Conservation (phyloP, 2,329 filamentous ascomycete genomes). For the Curvularia verruculosa region DNA sequence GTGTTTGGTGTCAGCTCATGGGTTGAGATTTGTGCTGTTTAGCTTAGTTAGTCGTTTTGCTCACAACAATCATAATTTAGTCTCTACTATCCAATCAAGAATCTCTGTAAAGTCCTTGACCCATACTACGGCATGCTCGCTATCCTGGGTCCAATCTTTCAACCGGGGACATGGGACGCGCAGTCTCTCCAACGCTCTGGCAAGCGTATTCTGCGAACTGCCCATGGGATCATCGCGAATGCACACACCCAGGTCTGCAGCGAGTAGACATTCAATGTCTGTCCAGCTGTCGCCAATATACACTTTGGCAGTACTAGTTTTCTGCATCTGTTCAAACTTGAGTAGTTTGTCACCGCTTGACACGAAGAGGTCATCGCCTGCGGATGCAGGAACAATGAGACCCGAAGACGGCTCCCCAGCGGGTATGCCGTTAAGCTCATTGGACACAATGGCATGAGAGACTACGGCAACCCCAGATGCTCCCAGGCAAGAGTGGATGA, state of each 20-base stretch:
- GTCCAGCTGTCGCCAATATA: constrained; percentile 58
- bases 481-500: constrained; percentile 46
- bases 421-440: constrained; percentile 31
- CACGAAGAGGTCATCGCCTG: constrained; percentile 29
- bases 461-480: constrained; percentile 8
- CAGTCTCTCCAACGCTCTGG: constrained; percentile 42
- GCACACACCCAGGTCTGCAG: constrained; percentile 56
- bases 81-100: constrained; percentile 11
- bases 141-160: constrained; percentile 15
- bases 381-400: constrained; percentile 14
- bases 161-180: constrained; percentile 34
- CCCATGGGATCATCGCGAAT: constrained; percentile 49
- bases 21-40: background rate
- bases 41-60: background rate
- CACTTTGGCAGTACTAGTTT: constrained; percentile 30
- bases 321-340: constrained; percentile 27
- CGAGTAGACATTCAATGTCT: constrained; percentile 54
- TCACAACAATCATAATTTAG: background rate
- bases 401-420: constrained; percentile 24
- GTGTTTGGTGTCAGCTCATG: constrained; percentile 9
- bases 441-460: constrained; percentile 21
- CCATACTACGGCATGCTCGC: constrained; percentile 34
- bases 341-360: constrained; percentile 52
- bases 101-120: constrained; percentile 25
- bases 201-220: constrained; percentile 44